phyloP scores from a whole-genome alignment of 805 yeast species.

The Blastobotrys parvus region DNA sequence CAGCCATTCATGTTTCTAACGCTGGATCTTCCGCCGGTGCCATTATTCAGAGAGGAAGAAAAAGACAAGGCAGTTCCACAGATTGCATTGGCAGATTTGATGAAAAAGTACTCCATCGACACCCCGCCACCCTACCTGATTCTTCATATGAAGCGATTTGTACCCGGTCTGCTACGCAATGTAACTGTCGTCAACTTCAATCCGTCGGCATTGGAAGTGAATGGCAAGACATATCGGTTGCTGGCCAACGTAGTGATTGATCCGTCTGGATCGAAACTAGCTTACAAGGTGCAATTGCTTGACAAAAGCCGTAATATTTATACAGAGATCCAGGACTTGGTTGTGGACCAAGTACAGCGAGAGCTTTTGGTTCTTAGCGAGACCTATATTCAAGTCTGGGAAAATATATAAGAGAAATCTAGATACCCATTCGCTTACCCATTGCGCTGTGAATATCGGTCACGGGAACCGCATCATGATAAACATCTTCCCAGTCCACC shows the following conservation, averaged over 20 bases:
- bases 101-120: constrained; percentile 35
- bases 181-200: constrained; percentile 58
- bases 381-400: constrained; percentile 64
- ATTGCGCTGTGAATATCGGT: constrained; percentile 65
- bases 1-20: constrained; percentile 44
- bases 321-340: constrained; percentile 50
- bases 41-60: constrained; percentile 46
- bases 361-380: constrained; percentile 58
- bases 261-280: constrained; percentile 22
- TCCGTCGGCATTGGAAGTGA: constrained; percentile 29
- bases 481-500: constrained; percentile 92
- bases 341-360: constrained; percentile 38
- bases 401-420: constrained; percentile 15
- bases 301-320: constrained; percentile 40
- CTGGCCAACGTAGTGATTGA: constrained; percentile 41
- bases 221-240: constrained; percentile 33
- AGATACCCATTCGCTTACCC: constrained; percentile 44
- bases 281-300: constrained; percentile 44
- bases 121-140: constrained; percentile 47
- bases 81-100: constrained; percentile 35
- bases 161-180: constrained; percentile 35
- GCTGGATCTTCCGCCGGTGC: constrained; percentile 50
- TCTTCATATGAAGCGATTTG: constrained; percentile 49
- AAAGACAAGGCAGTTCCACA: constrained; percentile 45
- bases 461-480: constrained; percentile 36